Conservation (phyloP, 345 rosid genomes). For the Stellera chamaejasme region DNA sequence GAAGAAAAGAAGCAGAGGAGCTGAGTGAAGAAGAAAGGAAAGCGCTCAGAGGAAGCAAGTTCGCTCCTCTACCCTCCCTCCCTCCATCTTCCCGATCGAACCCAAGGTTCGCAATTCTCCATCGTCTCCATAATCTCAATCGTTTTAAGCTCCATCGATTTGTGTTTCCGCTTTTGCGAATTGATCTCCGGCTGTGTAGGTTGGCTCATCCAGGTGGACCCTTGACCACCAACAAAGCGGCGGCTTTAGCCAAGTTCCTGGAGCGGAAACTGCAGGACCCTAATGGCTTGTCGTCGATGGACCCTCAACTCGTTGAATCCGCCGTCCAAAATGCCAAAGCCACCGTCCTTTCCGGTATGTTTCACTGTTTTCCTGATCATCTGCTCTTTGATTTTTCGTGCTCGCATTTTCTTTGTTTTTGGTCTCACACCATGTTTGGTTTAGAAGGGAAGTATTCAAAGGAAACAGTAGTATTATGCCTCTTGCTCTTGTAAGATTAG, state of each 20-base stretch:
- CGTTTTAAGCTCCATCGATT: neutral
- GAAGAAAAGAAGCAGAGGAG: conserved; percentile 29
- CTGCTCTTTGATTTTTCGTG: no score
- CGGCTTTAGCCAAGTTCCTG: conserved; percentile 84
- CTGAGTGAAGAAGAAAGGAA: conserved; percentile 81
- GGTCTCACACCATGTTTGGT: neutral
- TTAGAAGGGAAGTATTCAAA: no score
- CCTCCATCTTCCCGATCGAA: conserved; percentile 30
- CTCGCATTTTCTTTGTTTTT: neutral
- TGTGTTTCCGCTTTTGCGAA: neutral
- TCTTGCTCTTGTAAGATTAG: neutral
- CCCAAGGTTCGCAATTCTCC: conserved; percentile 36
- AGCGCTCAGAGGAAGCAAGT: conserved; percentile 96
- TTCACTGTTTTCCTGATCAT: neutral
- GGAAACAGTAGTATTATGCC: no score
- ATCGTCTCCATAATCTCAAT: neutral
- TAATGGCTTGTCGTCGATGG: conserved; percentile 58
- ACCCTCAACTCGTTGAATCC: conserved; percentile 65
- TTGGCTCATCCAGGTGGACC: conserved; percentile 96
- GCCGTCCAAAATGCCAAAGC: conserved; percentile 74
- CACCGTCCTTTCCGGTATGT: conserved; percentile 42
- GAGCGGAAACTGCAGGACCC: conserved; percentile 90
- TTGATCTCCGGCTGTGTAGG: conserved; percentile 19
- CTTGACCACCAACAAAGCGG: conserved; percentile 88
- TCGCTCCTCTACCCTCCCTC: conserved; percentile 77